Percentiles rank a stretch among this genome's conserved stretches.
phyloP scores from a whole-genome alignment of 2,329 filamentous ascomycete genomes.

The Trichoderma sp. region DNA sequence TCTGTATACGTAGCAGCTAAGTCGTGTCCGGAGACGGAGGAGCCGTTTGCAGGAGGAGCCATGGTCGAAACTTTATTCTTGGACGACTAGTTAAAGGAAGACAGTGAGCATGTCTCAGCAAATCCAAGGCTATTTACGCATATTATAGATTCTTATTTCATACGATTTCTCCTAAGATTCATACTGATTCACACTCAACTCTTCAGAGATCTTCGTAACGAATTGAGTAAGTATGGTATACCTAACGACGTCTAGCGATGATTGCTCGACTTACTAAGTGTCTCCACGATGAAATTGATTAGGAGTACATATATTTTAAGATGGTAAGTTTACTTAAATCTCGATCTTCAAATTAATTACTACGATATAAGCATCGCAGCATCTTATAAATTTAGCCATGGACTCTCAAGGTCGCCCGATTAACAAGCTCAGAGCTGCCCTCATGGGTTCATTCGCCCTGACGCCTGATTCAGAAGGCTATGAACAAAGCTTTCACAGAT shows the following conservation, averaged over 20 bases:
- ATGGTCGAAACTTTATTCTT: background rate
- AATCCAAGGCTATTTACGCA: background rate
- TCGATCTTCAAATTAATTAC: background rate
- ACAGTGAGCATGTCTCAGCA: background rate
- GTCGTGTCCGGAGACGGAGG: background rate
- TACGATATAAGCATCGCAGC: background rate
- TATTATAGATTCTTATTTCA: rapidly evolving
- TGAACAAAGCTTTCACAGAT: background rate
- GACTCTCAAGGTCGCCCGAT: background rate
- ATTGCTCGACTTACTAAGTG: background rate
- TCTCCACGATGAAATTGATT: background rate
- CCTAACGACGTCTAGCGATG: background rate
- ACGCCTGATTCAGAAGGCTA: background rate
- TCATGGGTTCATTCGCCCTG: background rate
- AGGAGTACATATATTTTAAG: background rate
- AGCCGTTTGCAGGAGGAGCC: background rate
- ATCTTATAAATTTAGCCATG: background rate
- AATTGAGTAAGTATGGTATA: background rate
- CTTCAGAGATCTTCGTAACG: background rate
- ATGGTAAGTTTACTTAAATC: background rate
- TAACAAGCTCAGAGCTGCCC: background rate
- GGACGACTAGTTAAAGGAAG: background rate
- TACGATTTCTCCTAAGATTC: background rate
- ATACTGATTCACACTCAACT: background rate
- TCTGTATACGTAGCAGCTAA: background rate